Evolutionary conservation across 2,329 filamentous ascomycete genomes (phyloP), one percentile per base, ranked within the genome.

Genomic region (Botrytis tulipae): DNA sequence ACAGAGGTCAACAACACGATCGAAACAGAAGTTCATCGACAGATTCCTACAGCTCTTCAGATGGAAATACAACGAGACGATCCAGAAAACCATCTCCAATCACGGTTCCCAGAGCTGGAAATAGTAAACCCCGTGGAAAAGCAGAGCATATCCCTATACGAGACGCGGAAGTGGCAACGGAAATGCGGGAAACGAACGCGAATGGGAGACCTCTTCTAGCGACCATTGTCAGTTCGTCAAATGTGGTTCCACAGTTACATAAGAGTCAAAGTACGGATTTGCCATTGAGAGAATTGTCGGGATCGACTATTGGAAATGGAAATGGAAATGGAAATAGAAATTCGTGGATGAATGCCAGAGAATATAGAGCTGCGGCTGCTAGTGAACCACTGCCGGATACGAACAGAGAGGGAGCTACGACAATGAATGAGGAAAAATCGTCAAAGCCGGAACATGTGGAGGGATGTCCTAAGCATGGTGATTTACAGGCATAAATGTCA

Each of bases 151-250:
- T 79, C 32, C 77, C 78, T 7, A 72, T 79, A 20, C 76, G 75
- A 25, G 73, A 75, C 20, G 68, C 59, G 48, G 73, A 73, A 32
- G 68, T 70, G 8, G n/a, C 51, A 22, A 70, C 69, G 5, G 76
- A 78, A 61, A 76, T 78, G 75, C 68, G 69, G 25, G 76, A 80
- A 73, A 57, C 66, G 6, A 40, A 72, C 35, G 25, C 54, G 3
- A 57, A 57, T 57, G 25, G 63, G 1, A 75, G 76, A 48, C 78
- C 79, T 14, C 59, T 75, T 44, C 66, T 79, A 16, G 65, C 76
- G 8, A 79, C 78, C 8, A 78, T 78, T 37, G 18, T 77, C 16
- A 79, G 77, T 66, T 79, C 79, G 0, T 79, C 79, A 5, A 75
- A 70, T 40, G 29, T 68, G 14, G 65, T 76, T 54, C 68, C 75